Evolutionary conservation across 2,329 filamentous ascomycete species (phyloP).

Genomic region (Penicillium sp.): DNA sequence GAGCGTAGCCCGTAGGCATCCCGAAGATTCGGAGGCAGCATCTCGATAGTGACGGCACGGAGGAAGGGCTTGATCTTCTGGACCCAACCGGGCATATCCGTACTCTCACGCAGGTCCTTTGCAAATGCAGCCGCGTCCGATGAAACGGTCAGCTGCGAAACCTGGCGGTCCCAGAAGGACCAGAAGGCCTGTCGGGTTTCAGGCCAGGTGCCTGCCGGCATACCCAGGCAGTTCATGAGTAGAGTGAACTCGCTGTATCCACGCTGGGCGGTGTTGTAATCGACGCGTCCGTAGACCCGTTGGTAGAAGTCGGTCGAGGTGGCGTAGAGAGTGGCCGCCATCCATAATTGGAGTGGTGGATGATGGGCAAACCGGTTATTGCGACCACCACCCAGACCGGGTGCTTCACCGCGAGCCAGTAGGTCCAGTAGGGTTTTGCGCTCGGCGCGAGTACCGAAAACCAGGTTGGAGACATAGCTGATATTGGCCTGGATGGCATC

Average conservation of each 20-base stretch:
- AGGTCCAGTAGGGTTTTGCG: constrained; percentile 28
- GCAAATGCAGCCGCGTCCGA: constrained; percentile 29
- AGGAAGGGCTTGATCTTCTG: constrained; percentile 30
- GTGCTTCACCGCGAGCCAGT: constrained; percentile 21
- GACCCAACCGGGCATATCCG: constrained; percentile 29
- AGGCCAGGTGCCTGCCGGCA: constrained; percentile 30
- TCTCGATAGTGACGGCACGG: constrained; percentile 30
- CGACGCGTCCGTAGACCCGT: constrained; percentile 32
- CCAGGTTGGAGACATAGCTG: constrained; percentile 33
- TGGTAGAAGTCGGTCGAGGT: constrained; percentile 37
- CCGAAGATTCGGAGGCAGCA: constrained; percentile 31
- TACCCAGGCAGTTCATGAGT: constrained; percentile 25
- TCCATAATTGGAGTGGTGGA: constrained; percentile 27
- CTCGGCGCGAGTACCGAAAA: constrained; percentile 30
- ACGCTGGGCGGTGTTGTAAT: constrained; percentile 29
- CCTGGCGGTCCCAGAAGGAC: constrained; percentile 35
- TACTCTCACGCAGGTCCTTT: constrained; percentile 24
- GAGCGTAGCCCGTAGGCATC: constrained; percentile 34
- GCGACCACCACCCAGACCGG: constrained; percentile 19
- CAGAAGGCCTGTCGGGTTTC: constrained; percentile 30
- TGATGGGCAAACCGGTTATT: constrained; percentile 23
- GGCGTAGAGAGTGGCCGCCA: constrained; percentile 34
- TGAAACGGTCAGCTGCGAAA: constrained; percentile 27
- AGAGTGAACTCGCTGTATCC: constrained; percentile 31
- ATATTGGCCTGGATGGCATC: constrained; percentile 29